Evolutionary conservation across 1,284 basidiomycete genomes (phyloP), one percentile per base, ranked within the genome.

Genomic region (Cutaneotrichosporon sp.): DNA sequence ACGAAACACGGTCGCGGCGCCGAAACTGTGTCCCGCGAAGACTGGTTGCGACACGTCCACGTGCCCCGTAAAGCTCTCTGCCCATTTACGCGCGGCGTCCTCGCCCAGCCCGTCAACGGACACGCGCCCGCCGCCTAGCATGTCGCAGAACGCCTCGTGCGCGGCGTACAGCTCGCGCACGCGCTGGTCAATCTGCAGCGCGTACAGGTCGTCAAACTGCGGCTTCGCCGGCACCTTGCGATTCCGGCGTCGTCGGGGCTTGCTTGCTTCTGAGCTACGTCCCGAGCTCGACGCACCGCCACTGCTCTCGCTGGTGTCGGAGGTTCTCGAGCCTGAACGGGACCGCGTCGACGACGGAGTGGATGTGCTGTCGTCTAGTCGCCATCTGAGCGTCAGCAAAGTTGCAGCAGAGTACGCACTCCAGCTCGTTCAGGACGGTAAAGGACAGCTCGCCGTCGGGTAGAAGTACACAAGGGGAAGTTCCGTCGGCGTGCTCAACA

Each of bases 401-500:
- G 9, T 7, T 18, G 4, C 9, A 18, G 17, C 10, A 17, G 26
- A 12, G 3, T 14, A 35, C 43, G n/a, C 39, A 46, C 39, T 41
- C 26, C 5, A 52, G 22, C 23, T 47, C 39, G 5, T 45, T 47
- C 18, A 44, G 22, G 10, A 38, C 17, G 2, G 47, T 54, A 21
- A 45, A 45, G 17, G 35, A 18, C n/a, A 46, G 13, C 12, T 39
- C 41, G 18, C 46, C 21, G 17, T 46, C 21, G 4, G 43, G 43
- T 2, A 45, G 43, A 33, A 45, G 8, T 10, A 45, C 20, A 20
- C 35, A 37, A 2, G 83, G 81, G 0, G 79, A 83, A 2, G 84
- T 84, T 0, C 87, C 87, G 68, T 90, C 88, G 15, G 82, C 78
- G 66, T 90, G 88, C 65, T 89, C 86, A 38, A 90, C 70, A 2